These are phyloP conservation scores for Cyclotella kingstonii DNA, from an alignment of 108 stramenopile genomes.

Conservation along the genomic window DNA sequence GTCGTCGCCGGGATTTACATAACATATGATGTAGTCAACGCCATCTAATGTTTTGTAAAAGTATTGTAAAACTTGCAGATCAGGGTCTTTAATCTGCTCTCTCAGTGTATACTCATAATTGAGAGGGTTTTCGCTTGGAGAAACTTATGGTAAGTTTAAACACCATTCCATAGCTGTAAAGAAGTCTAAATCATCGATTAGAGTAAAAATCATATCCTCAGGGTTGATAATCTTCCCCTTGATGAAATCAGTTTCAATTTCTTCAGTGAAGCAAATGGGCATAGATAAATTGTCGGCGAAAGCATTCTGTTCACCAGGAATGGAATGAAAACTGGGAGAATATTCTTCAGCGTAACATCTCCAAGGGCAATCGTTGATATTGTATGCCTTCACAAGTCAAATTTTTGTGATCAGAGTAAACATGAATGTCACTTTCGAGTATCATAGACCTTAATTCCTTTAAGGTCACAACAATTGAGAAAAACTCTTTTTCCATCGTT, in stretches of 20 bases:
- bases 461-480: conserved; percentile 28
- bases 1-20: too few relatives aligned
- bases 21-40: too few relatives aligned
- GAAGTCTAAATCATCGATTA: too few relatives aligned
- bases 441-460: conserved; percentile 19
- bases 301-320: conserved; percentile 35
- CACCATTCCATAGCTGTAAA: not conserved
- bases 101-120: too few relatives aligned
- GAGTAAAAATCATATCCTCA: not conserved
- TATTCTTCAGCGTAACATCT: conserved; percentile 41
- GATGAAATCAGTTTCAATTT: not conserved
- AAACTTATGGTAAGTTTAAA: conserved; percentile 1
- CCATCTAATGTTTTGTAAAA: too few relatives aligned
- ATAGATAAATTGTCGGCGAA: conserved; percentile 14
- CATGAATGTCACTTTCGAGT: conserved; percentile 13
- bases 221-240: conserved; percentile 9
- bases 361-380: conserved; percentile 46
- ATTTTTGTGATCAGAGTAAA: conserved; percentile 46
- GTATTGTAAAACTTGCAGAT: too few relatives aligned
- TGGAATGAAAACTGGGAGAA: conserved; percentile 26
- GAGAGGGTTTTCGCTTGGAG: too few relatives aligned
- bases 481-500: conserved; percentile 21
- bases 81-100: too few relatives aligned
- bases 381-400: conserved; percentile 20
- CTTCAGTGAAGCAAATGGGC: not conserved